phyloP scores from a whole-genome alignment of 2,329 filamentous ascomycete species.

The Ceratocystis cubensis region DNA sequence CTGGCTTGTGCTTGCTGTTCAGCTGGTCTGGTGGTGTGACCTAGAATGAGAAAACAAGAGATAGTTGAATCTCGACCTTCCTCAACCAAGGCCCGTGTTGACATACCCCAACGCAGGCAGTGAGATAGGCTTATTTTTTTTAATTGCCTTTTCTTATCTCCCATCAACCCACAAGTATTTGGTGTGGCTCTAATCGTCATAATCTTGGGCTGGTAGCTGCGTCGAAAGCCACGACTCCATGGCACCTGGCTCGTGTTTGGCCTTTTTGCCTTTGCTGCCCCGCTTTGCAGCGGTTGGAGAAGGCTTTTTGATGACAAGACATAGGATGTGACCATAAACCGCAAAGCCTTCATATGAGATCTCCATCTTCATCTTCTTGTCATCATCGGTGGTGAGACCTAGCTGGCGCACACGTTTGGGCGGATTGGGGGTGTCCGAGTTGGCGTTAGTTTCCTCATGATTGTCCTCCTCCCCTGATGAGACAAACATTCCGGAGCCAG shows the following conservation, averaged over 20 bases:
- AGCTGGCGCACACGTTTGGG: constrained; percentile 35
- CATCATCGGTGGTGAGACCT: constrained; percentile 45
- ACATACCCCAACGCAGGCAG: not conserved
- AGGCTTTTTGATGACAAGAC: constrained; percentile 72
- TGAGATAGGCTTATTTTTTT: not conserved
- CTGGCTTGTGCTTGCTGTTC: constrained; percentile 1
- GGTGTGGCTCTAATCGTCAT: constrained; percentile 12
- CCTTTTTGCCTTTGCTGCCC: constrained; percentile 26
- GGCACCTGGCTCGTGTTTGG: constrained; percentile 48
- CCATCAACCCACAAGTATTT: not conserved
- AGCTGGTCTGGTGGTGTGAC: constrained; percentile 6
- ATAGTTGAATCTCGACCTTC: not conserved
- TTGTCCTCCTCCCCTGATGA: constrained; percentile 9
- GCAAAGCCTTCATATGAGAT: constrained; percentile 91
- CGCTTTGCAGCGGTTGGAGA: constrained; percentile 33
- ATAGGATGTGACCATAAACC: constrained; percentile 87
- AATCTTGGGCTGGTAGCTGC: constrained; percentile 40
- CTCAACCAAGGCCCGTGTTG: constrained; percentile 2
- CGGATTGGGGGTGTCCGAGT: constrained; percentile 24
- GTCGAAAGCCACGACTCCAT: constrained; percentile 86
- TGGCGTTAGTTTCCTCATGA: constrained; percentile 25
- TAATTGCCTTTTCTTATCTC: constrained; percentile 1
- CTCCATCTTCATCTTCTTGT: constrained; percentile 80
- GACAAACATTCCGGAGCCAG: constrained; percentile 14
- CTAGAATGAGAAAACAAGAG: not conserved